Evolutionary conservation across 106 monocot genomes (phyloP).

Genomic region (Dioscorea alata): DNA sequence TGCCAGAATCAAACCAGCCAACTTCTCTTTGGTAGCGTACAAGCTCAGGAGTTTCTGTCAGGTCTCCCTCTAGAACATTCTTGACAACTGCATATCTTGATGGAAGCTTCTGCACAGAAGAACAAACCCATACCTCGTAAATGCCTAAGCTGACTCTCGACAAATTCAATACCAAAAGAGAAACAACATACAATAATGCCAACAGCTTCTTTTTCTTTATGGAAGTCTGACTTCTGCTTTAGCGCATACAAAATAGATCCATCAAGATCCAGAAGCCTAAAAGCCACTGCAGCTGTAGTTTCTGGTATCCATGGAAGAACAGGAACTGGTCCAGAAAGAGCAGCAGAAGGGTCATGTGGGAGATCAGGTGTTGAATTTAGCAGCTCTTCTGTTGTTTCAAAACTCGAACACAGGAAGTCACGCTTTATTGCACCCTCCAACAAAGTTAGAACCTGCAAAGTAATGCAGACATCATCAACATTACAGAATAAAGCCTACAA

Average conservation of each 20-base stretch:
- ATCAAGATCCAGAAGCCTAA: constrained; percentile 86
- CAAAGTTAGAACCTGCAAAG: constrained; percentile 60
- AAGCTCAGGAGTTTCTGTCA: constrained; percentile 21
- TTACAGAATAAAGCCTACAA: too few relatives aligned
- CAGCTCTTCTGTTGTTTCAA: constrained; percentile 77
- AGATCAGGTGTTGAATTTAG: constrained; percentile 26
- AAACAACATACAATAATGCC: constrained; percentile 54
- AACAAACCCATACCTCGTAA: background rate
- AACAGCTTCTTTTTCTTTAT: constrained; percentile 35
- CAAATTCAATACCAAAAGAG: background rate
- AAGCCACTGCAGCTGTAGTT: constrained; percentile 64
- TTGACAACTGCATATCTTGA: constrained; percentile 46
- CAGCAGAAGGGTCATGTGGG: constrained; percentile 10
- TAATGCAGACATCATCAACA: too few relatives aligned
- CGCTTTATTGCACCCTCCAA: constrained; percentile 72
- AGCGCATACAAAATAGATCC: constrained; percentile 64
- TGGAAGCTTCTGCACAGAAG: constrained; percentile 46
- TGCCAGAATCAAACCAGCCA: constrained; percentile 53
- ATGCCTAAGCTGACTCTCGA: background rate
- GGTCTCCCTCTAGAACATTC: constrained; percentile 33
- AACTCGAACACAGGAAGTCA: constrained; percentile 59
- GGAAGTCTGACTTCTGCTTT: constrained; percentile 51
- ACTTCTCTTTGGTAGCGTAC: constrained; percentile 29
- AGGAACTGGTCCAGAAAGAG: constrained; percentile 38
- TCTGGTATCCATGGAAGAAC: constrained; percentile 85